Conservation (phyloP, 106 monocot genomes). For the Acorus calamus region DNA sequence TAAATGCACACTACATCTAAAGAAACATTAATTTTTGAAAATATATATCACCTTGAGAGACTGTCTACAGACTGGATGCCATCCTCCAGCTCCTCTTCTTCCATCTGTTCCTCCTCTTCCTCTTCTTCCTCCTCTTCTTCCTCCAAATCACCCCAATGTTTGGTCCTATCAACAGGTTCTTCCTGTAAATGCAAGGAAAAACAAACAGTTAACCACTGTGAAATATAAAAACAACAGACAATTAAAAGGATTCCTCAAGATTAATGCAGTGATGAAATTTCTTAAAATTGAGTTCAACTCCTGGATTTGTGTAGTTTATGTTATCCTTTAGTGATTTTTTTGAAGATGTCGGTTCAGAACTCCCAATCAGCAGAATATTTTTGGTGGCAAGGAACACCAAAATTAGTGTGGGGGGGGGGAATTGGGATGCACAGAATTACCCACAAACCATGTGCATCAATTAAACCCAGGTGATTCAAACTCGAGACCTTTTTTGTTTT, state of each 20-base stretch:
- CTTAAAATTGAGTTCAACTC: too few relatives aligned
- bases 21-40: neutral
- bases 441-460: too few relatives aligned
- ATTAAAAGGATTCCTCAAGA: neutral
- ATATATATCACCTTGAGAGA: slow-evolving; percentile 59
- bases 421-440: too few relatives aligned
- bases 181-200: slow-evolving; percentile 41
- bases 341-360: too few relatives aligned
- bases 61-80: slow-evolving; percentile 97
- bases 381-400: too few relatives aligned
- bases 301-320: too few relatives aligned
- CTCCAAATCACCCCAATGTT: slow-evolving; percentile 99
- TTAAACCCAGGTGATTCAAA: too few relatives aligned
- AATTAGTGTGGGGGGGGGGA: too few relatives aligned
- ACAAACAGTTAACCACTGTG: neutral
- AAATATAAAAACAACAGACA: neutral
- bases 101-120: slow-evolving; percentile 79
- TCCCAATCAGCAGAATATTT: too few relatives aligned
- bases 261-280: too few relatives aligned
- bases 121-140: slow-evolving; percentile 95
- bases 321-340: too few relatives aligned
- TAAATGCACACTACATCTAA: neutral
- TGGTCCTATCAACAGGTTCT: slow-evolving; percentile 89
- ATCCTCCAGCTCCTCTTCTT: slow-evolving; percentile 79
- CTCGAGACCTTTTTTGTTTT: too few relatives aligned